Percentiles rank a stretch among this genome's conserved stretches.
phyloP scores from a whole-genome alignment of 78 protist genomes.

The Guillardia theta region DNA sequence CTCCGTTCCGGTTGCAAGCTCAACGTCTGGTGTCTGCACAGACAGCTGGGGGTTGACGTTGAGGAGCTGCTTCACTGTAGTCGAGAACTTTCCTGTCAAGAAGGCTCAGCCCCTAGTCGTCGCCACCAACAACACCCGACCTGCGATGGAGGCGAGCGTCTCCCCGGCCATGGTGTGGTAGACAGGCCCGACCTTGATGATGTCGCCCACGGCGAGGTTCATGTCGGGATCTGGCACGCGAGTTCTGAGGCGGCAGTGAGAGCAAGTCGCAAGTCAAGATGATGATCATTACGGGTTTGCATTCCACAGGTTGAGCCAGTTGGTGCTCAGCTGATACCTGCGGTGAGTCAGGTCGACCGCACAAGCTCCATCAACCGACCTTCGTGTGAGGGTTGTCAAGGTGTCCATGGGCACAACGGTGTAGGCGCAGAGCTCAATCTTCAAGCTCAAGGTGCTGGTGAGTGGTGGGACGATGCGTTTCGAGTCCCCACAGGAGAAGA shows the following conservation, averaged over 20 bases:
- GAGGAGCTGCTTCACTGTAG: neutral
- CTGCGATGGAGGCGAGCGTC: neutral
- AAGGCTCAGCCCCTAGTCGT: too few species aligned
- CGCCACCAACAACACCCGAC: too few species aligned
- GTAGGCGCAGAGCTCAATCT: neutral
- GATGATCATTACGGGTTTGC: neutral
- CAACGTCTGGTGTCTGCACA: neutral
- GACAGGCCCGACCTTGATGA: neutral
- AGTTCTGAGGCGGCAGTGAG: too few species aligned
- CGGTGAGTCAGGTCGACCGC: too few species aligned
- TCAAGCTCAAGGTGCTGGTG: neutral
- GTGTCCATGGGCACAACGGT: neutral
- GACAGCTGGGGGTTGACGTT: neutral
- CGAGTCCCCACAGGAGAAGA: neutral
- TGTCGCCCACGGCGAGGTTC: neutral
- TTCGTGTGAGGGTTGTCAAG: neutral
- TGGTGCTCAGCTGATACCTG: neutral
- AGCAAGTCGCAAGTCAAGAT: too few species aligned
- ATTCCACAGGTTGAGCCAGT: neutral
- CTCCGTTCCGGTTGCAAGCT: neutral
- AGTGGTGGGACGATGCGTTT: neutral
- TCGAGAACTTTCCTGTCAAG: neutral
- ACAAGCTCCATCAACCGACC: too few species aligned
- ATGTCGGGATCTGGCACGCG: neutral
- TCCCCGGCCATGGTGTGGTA: neutral